Percentiles rank a stretch among this genome's conserved stretches.
phyloP scores from a whole-genome alignment of 306 rosid genomes.

The Cucurbita ficifolia region DNA sequence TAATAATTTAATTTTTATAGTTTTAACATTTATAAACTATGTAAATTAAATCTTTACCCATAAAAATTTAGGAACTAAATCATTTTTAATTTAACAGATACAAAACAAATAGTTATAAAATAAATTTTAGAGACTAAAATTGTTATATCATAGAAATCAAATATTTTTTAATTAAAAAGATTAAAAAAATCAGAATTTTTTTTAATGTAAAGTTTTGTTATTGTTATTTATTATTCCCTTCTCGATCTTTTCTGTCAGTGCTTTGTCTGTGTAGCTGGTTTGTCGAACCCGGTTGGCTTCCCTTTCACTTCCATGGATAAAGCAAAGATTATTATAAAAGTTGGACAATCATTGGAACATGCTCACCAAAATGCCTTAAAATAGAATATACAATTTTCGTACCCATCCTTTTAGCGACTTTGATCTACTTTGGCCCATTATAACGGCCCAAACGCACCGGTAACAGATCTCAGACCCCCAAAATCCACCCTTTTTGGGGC shows the following conservation, averaged over 20 bases:
- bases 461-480: no score
- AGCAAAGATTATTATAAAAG: neutral
- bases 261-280: neutral
- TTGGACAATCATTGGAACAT: constrained; percentile 2
- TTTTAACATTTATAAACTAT: no score
- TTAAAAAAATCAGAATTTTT: no score
- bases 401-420: neutral
- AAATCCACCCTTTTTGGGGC: no score
- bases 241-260: neutral
- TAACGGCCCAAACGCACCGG: no score
- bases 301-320: neutral
- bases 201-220: neutral
- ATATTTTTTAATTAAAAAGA: neutral
- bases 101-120: no score
- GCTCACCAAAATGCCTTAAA: neutral
- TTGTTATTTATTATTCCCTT: neutral
- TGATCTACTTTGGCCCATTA: no score
- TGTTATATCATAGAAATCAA: no score
- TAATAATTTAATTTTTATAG: no score
- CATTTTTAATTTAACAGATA: no score
- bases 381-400: neutral
- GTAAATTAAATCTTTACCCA: no score
- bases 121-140: neutral
- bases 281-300: neutral
- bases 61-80: no score